Conservation (phyloP, 176 grass and related monocot species). For the Eremochloa ophiuroides region DNA sequence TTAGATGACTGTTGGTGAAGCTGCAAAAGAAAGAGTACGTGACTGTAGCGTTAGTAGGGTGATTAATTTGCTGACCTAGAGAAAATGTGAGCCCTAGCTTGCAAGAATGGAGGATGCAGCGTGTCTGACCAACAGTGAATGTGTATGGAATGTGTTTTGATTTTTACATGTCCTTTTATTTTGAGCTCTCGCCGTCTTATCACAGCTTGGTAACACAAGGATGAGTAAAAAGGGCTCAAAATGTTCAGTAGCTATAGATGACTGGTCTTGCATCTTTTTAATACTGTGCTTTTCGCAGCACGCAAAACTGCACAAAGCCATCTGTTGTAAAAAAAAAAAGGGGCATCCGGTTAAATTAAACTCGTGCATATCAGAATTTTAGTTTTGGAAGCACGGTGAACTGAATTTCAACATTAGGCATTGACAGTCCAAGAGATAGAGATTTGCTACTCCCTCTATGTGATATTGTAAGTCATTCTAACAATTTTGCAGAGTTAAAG, state of each 20-base stretch:
- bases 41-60: slow-evolving; percentile 22
- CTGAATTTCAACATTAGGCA: too few species aligned
- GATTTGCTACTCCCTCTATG: too few species aligned
- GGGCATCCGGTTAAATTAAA: too few species aligned
- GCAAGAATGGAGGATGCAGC: slow-evolving; percentile 19
- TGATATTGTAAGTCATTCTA: too few species aligned
- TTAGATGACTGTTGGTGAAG: slow-evolving; percentile 26
- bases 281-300: too few species aligned
- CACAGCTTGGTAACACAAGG: not conserved
- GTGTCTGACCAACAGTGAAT: slow-evolving; percentile 21
- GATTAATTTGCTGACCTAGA: slow-evolving; percentile 44
- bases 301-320: too few species aligned
- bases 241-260: not conserved
- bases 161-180: not conserved
- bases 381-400: too few species aligned
- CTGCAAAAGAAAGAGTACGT: not conserved
- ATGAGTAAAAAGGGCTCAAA: not conserved
- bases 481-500: too few species aligned
- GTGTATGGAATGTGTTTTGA: not conserved
- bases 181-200: not conserved
- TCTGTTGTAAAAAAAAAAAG: too few species aligned
- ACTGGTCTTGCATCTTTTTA: not conserved
- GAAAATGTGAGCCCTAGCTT: slow-evolving; percentile 24
- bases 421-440: too few species aligned
- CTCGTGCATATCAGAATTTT: too few species aligned